These are phyloP conservation scores for Sphenostylis stenocarpa DNA, from an alignment of 306 rosid species.

Conservation along the genomic window DNA sequence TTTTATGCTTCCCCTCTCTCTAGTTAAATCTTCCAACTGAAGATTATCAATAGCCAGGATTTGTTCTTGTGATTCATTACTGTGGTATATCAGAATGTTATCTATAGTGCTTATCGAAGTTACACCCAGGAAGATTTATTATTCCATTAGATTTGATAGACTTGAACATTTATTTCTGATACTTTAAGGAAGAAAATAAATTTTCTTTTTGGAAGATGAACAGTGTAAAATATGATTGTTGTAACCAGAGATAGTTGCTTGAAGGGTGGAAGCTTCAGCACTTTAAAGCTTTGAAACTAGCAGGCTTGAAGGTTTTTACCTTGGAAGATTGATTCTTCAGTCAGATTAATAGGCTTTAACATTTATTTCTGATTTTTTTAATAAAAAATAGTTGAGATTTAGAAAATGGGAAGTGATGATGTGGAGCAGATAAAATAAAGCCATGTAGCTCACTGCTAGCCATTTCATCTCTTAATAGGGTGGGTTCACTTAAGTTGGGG, in stretches of 20 bases:
- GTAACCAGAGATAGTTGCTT: no score
- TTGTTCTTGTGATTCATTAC: constrained; percentile 11
- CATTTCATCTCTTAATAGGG: not conserved
- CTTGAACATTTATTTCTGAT: no score
- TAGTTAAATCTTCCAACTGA: constrained; percentile 23
- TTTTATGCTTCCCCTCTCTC: not conserved
- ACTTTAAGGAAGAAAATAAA: no score
- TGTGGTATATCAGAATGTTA: not conserved
- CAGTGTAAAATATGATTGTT: no score
- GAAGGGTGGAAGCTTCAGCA: not conserved
- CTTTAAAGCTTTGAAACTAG: no score
- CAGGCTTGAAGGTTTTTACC: not conserved
- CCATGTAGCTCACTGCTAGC: not conserved
- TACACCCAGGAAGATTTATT: no score
- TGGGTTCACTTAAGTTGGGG: not conserved
- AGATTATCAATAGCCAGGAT: constrained; percentile 5
- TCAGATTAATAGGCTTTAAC: not conserved
- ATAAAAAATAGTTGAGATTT: not conserved
- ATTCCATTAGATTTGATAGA: no score
- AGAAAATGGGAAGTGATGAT: not conserved
- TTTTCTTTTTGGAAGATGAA: no score
- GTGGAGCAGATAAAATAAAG: not conserved
- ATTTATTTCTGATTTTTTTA: not conserved
- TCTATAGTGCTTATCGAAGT: not conserved
- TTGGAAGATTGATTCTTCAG: not conserved